phyloP scores from a whole-genome alignment of 768 basidiomycete species.

The Pleurotus citrinopileatus region DNA sequence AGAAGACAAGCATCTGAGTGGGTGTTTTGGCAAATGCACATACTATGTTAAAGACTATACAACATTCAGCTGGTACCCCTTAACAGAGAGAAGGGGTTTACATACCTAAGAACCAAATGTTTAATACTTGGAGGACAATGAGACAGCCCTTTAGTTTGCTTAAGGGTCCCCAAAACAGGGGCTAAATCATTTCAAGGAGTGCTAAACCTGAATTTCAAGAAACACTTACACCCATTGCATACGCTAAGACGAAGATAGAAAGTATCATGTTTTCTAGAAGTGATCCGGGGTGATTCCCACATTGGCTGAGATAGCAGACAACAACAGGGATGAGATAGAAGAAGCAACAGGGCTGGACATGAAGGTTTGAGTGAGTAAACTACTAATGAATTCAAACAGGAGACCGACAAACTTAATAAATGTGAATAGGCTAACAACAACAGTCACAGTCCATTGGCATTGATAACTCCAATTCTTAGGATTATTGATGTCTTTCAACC shows the following conservation, averaged over 20 bases:
- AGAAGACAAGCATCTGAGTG: constrained; percentile 53
- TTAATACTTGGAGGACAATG: constrained; percentile 51
- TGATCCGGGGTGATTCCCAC: constrained; percentile 27
- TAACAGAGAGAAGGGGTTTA: background rate
- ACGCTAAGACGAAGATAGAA: constrained; percentile 41
- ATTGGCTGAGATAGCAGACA: constrained; percentile 24
- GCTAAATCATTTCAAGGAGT: constrained; percentile 17
- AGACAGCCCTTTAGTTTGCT: constrained; percentile 39
- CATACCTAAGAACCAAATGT: constrained; percentile 56
- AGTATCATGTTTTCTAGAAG: constrained; percentile 36
- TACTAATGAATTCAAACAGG: too few relatives aligned
- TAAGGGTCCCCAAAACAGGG: constrained; percentile 35
- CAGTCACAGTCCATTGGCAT: constrained; percentile 46
- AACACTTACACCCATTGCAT: constrained; percentile 29
- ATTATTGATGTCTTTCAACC: constrained; percentile 26
- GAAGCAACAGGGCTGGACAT: constrained; percentile 27
- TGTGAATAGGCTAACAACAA: constrained; percentile 50
- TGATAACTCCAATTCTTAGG: constrained; percentile 41
- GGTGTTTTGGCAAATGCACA: constrained; percentile 52
- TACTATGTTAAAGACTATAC: constrained; percentile 40
- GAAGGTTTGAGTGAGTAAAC: background rate
- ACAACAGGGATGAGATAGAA: constrained; percentile 24
- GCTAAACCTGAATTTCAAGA: background rate
- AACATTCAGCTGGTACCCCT: background rate
- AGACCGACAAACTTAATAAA: constrained; percentile 38